phyloP scores from a whole-genome alignment of 805 yeast genomes.

The Ogataea populi-albae region DNA sequence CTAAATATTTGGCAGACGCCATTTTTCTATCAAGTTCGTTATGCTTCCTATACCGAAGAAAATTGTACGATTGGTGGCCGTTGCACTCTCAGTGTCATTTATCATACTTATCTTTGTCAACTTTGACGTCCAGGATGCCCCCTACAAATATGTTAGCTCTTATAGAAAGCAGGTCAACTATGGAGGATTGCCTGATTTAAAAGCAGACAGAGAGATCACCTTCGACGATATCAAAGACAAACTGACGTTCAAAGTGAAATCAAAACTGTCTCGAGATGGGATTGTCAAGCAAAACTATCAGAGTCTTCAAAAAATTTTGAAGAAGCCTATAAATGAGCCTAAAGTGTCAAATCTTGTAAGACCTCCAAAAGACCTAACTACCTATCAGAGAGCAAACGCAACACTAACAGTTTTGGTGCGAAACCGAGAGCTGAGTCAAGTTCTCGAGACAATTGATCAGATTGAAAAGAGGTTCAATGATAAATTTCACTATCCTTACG shows the following conservation, averaged over 20 bases:
- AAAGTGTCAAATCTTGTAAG: slow-evolving; percentile 35
- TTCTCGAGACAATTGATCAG: slow-evolving; percentile 52
- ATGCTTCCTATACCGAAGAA: slow-evolving; percentile 14
- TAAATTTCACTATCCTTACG: slow-evolving; percentile 77
- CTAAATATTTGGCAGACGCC: too few species aligned
- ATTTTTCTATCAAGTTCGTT: neutral
- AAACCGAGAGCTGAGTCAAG: slow-evolving; percentile 52
- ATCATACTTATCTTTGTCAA: slow-evolving; percentile 9
- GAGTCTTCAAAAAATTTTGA: slow-evolving; percentile 37
- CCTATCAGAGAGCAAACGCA: slow-evolving; percentile 59
- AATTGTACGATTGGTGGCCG: slow-evolving; percentile 9
- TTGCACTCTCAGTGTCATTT: slow-evolving; percentile 7
- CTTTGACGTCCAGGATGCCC: slow-evolving; percentile 1
- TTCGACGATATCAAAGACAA: slow-evolving; percentile 4
- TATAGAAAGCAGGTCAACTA: neutral
- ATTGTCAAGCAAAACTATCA: slow-evolving; percentile 38
- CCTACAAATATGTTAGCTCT: neutral
- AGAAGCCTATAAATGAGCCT: slow-evolving; percentile 45
- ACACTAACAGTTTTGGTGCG: slow-evolving; percentile 72
- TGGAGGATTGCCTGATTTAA: too few species aligned
- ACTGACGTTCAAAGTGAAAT: slow-evolving; percentile 15
- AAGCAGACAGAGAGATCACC: neutral
- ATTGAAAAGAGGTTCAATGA: slow-evolving; percentile 65
- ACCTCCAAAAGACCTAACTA: slow-evolving; percentile 23
- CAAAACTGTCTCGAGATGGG: slow-evolving; percentile 24